Base-by-base conservation (phyloP, 176 grass and related monocot genomes). In the Raddia distichophylla region DNA sequence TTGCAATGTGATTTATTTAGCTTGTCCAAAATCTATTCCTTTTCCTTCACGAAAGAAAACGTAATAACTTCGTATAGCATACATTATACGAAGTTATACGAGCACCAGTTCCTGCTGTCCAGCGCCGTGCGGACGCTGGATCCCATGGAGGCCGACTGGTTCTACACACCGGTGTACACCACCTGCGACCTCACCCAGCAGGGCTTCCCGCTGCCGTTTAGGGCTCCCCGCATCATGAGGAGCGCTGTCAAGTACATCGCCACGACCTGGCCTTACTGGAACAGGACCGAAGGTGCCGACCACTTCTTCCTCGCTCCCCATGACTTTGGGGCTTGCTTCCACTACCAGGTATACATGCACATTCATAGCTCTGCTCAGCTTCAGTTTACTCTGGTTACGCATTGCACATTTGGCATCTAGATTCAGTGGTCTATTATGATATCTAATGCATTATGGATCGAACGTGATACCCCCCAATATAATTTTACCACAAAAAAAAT, bases 311-410 rank as follows among this genome's bases (percentile, higher is more conserved):
- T 91, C 0, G 83, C 82, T 20, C 90, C 86, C 0, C 90, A 91
- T 77, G 85, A 88, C 74, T 93, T 87, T 1, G 91, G 91, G 8
- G 84, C 91, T 0, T 91, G 90, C 86, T 88, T 91, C 77, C 90
- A 91, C 74, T 91, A 91, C 8, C 77, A 82, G 68, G 88, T 88
- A 42, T 19, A 2, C 4, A 8, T 40, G 0, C 32, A 3, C 0
- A 40, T 27, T 40, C 37, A 5, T 40, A 40, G 33, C 19, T 1
- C 71, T 2, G 8, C 10, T 20, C 17, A 13, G 4, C 19, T 32
- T 33, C 4, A 20, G 9, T 32, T 11, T 27, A 1, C 1, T 10
- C 16, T 52, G 55, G 43, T 5, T 5, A 40, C 37, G 37, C 37
- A 15, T 48, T 53, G 9, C 7, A 15, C 33, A 15, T 15, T 64